A percentile compares a stretch with the other conserved stretches of the same genome.
phyloP scores from a whole-genome alignment of 208 protist genomes.

The Crithidia expoeki region DNA sequence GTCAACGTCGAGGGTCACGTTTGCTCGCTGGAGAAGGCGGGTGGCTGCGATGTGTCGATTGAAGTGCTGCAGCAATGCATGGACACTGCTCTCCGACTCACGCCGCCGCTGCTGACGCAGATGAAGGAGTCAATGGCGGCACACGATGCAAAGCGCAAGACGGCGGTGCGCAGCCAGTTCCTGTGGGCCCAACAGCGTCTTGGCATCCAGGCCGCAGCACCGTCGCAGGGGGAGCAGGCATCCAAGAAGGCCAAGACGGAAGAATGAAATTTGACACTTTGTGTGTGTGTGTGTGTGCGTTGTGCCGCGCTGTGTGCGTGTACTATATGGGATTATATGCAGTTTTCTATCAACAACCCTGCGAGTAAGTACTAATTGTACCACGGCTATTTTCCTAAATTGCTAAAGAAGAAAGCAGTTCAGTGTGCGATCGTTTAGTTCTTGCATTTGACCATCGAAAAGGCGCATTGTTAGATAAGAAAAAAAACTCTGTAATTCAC shows the following conservation, averaged over 20 bases:
- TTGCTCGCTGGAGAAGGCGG: constrained; percentile 78
- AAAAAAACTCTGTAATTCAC: too few species aligned
- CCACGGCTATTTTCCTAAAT: neutral
- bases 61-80: constrained; percentile 61
- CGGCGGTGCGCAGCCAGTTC: constrained; percentile 72
- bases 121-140: constrained; percentile 71
- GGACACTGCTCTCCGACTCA: constrained; percentile 41
- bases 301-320: neutral
- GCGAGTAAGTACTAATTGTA: constrained; percentile 2
- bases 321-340: neutral
- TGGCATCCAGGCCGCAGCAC: constrained; percentile 49
- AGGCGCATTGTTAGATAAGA: too few species aligned
- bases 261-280: constrained; percentile 2
- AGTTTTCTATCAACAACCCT: neutral
- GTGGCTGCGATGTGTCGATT: constrained; percentile 67
- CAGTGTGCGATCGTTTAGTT: too few species aligned
- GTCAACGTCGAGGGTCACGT: constrained; percentile 87
- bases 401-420: too few species aligned
- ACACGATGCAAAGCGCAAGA: constrained; percentile 64
- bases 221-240: constrained; percentile 10
- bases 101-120: constrained; percentile 48
- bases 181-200: constrained; percentile 83
- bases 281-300: constrained; percentile 4
- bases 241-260: constrained; percentile 37
- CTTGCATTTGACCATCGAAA: neutral